phyloP scores from a whole-genome alignment of 2,329 filamentous ascomycete genomes.

The Hymenoscyphus scutula region DNA sequence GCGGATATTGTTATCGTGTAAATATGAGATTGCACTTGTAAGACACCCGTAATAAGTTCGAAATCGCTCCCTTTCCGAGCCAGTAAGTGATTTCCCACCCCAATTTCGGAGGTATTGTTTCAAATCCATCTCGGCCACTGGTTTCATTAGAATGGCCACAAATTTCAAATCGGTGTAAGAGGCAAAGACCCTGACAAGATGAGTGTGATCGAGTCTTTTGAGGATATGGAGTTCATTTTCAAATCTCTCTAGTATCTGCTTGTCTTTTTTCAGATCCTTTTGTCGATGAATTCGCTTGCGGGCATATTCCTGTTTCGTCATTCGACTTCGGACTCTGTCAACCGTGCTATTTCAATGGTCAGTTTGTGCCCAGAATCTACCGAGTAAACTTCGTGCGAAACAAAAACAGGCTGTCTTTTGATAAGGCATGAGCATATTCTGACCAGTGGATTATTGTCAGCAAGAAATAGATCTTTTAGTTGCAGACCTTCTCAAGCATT shows the following conservation, averaged over 20 bases:
- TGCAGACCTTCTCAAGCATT: too few species aligned
- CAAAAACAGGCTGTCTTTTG: too few species aligned
- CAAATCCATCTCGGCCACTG: constrained; percentile 4
- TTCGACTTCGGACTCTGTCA: constrained; percentile 14
- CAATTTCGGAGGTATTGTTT: constrained; percentile 2
- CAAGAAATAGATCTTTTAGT: too few species aligned
- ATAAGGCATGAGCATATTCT: too few species aligned
- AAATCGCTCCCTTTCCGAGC: neutral
- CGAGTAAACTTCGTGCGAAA: too few species aligned
- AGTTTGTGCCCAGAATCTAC: neutral
- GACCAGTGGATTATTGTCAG: too few species aligned
- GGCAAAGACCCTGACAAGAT: constrained; percentile 9
- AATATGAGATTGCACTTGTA: neutral
- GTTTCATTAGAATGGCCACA: constrained; percentile 10
- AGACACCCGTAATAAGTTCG: constrained; percentile 16
- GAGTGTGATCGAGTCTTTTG: constrained; percentile 10
- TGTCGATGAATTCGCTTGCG: constrained; percentile 15
- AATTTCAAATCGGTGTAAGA: constrained; percentile 11
- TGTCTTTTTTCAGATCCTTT: constrained; percentile 4
- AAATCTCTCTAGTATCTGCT: constrained; percentile 5
- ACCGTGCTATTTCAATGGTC: neutral
- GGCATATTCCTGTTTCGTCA: constrained; percentile 14
- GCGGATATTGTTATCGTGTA: constrained; percentile 5
- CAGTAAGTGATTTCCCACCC: neutral
- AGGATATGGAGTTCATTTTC: constrained; percentile 6